Evolutionary conservation across 495 filamentous ascomycete genomes (phyloP), one percentile per base, ranked within the genome.

Genomic region (Annulohypoxylon nitens): DNA sequence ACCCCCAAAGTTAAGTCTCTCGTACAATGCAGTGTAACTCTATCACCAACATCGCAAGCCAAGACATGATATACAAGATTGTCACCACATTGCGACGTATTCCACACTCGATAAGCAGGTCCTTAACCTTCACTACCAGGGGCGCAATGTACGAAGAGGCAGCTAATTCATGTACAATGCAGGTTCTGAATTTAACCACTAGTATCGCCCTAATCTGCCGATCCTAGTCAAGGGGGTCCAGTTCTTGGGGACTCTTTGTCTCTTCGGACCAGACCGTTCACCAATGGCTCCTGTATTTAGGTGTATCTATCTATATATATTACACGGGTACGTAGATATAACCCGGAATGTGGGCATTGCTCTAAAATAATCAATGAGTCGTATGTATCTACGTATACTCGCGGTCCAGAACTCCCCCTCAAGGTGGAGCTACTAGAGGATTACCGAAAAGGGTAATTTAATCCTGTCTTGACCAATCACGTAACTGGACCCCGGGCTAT

Each of bases 401-500:
- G 55, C 20, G 51, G 72, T 69, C 72, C 68, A 75, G 72, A 75
- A 63, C 67, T 11, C 10, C 50, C 64, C 58, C 51, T 51, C 25
- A 57, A 47, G 54, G 43, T 48, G 37, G 43, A 50, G 51, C 26
- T 41, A 69, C 68, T 61, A 62, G 53, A 60, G 12, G 53, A 67
- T 71, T 75, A 61, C 73, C 73, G 26, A 71, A 75, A 75, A 65
- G 69, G 69, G 73, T 33, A 75, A 71, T 61, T 75, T 23, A 53
- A 65, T 65, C 30, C 54, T 1, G 30, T 9, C 0, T 0, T 11
- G 33, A 26, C 73, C 73, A 75, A 75, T 75, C 64, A 72, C 12
- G 51, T 33, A 34, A 11, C 26, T 55, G 53, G 30, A 39, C 1
- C 34, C 57, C 34, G 64, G 43, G 33, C 48, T 53, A 67, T 12